phyloP scores from a whole-genome alignment of 768 basidiomycete genomes.

The Serendipita sp. region DNA sequence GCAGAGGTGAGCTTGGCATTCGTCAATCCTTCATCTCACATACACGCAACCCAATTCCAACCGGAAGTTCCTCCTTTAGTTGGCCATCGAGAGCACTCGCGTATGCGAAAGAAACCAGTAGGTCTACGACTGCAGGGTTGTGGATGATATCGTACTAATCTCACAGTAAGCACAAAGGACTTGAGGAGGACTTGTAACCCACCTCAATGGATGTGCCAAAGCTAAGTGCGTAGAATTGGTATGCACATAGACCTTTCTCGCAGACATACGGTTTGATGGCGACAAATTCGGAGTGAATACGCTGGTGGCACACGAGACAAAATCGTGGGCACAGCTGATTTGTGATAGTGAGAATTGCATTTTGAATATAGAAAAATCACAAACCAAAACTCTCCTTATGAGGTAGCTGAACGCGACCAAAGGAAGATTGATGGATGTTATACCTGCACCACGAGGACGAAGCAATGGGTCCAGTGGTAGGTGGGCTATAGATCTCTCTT shows the following conservation, averaged over 20 bases:
- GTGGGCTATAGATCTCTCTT: conserved; percentile 23
- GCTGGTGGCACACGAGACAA: conserved; percentile 57
- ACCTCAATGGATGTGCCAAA: conserved; percentile 54
- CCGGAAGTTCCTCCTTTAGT: conserved; percentile 40
- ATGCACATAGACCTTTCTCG: conserved; percentile 44
- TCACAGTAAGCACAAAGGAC: background rate
- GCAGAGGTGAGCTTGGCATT: background rate
- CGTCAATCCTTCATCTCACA: conserved; percentile 7
- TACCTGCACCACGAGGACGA: conserved; percentile 14
- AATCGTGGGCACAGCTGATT: conserved; percentile 45
- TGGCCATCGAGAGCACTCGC: conserved; percentile 35
- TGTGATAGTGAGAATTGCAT: background rate
- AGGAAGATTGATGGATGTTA: conserved; percentile 36
- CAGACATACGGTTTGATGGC: conserved; percentile 64
- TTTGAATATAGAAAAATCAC: conserved; percentile 10
- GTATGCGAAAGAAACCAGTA: conserved; percentile 49
- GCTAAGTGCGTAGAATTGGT: conserved; percentile 50
- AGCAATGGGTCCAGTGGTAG: conserved; percentile 42
- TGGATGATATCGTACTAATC: conserved; percentile 50
- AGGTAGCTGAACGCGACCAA: conserved; percentile 50
- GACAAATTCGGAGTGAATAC: conserved; percentile 31
- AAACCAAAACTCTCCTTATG: conserved; percentile 42
- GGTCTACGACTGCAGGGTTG: conserved; percentile 47
- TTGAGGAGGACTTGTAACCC: conserved; percentile 7
- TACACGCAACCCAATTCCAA: conserved; percentile 44